Evolutionary conservation across 768 basidiomycete species (phyloP), one percentile per base, ranked within the genome.

Genomic region (Clavulina sp.): DNA sequence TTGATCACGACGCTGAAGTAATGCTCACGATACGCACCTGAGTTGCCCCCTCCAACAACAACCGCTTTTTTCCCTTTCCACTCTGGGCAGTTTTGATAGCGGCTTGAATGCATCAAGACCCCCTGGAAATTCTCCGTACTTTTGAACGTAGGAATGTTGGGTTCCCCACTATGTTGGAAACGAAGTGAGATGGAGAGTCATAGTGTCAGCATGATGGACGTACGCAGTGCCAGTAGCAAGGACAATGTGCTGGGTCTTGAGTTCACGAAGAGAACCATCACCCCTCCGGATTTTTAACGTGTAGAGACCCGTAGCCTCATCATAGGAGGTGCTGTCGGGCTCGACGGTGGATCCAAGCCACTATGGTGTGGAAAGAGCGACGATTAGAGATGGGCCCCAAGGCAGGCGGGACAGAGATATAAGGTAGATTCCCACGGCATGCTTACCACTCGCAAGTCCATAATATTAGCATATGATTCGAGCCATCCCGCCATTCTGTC

Each of bases 111-210:
- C 16, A 55, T 51, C 21, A 52, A 34, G 30, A 19, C 33, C 31
- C 54, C 54, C n/a, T 55, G 44, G 43, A 46, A 55, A n/a, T 28
- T 28, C 9, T 55, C 41, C 41, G 32, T 50, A 13, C 54, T 51
- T 18, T 32, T 33, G 24, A 36, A 52, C 3, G 24, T 30, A 16
- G 54, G 54, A 21, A 52, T 32, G 16, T 43, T 28, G 5, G 54
- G 50, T 5, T 26, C 28, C 18, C 43, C 43, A 4, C 50, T 50
- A 31, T n/a, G 36, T 41, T 28, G 32, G 29, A 26, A 32, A 30
- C 21, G 13, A 21, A 13, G 21, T 1, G 36, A 38, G 36, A 1
- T 38, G 36, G 13, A 21, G 13, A 13, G 21, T 38, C 36, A 38
- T 46, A 24, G 44, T 52, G 26, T 41, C 32, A 16, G 38, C 18